These are phyloP conservation scores for Botrytis medusae DNA, from an alignment of 2,329 filamentous ascomycete genomes.

Conservation along the genomic window DNA sequence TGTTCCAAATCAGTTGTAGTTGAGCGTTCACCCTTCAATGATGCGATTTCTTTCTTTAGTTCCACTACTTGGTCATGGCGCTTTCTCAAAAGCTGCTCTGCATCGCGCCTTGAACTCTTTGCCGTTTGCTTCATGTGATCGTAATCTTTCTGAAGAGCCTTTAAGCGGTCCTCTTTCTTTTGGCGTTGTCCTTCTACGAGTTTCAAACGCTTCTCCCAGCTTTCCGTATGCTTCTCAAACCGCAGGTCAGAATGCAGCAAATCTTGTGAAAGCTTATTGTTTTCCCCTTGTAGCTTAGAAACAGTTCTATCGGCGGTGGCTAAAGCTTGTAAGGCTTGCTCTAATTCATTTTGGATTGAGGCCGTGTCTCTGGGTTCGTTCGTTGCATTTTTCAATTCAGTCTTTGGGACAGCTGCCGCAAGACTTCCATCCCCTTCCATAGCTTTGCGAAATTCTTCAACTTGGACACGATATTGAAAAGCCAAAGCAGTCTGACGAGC, in stretches of 20 bases:
- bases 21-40: constrained; percentile 42
- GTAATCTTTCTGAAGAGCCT: constrained; percentile 52
- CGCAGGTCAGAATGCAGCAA: constrained; percentile 35
- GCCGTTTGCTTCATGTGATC: constrained; percentile 54
- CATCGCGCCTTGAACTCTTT: constrained; percentile 55
- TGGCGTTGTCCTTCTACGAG: constrained; percentile 47
- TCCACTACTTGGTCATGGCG: constrained; percentile 58
- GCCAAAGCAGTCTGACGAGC: constrained; percentile 58
- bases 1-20: constrained; percentile 27
- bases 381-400: constrained; percentile 53
- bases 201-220: constrained; percentile 44
- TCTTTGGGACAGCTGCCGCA: constrained; percentile 48
- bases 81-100: constrained; percentile 54
- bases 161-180: constrained; percentile 51
- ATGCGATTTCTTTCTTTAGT: constrained; percentile 54
- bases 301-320: constrained; percentile 45
- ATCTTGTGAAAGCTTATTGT: constrained; percentile 36
- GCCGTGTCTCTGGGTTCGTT: constrained; percentile 54
- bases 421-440: constrained; percentile 43
- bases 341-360: constrained; percentile 53
- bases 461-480: constrained; percentile 57
- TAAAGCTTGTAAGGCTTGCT: constrained; percentile 52
- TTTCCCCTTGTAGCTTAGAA: constrained; percentile 37
- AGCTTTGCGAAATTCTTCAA: constrained; percentile 58
- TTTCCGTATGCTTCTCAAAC: constrained; percentile 37